Conservation (phyloP, 2,329 filamentous ascomycete genomes). For the Botryosphaeria dothidea region DNA sequence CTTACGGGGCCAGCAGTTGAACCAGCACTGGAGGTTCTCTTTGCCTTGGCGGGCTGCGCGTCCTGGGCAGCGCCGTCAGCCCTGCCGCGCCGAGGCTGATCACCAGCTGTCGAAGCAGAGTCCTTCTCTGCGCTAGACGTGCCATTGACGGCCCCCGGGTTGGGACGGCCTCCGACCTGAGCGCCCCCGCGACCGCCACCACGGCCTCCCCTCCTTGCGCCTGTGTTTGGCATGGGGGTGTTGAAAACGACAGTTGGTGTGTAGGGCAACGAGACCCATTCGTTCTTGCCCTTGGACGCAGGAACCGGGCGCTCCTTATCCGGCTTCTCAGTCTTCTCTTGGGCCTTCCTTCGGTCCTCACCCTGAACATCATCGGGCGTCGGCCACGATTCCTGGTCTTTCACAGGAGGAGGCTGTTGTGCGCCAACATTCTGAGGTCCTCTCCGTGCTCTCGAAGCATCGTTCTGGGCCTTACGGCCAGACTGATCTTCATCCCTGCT, state of each 20-base stretch:
- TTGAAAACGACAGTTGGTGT: constrained; percentile 84
- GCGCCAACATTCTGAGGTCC: not conserved
- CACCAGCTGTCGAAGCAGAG: constrained; percentile 28
- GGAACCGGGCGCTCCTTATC: constrained; percentile 60
- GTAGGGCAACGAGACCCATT: constrained; percentile 82
- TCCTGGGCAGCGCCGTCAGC: constrained; percentile 31
- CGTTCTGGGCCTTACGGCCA: constrained; percentile 14
- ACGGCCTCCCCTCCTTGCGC: constrained; percentile 42
- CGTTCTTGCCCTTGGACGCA: constrained; percentile 66
- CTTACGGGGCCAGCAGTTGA: constrained; percentile 27
- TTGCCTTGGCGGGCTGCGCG: constrained; percentile 32
- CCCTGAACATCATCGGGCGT: constrained; percentile 79
- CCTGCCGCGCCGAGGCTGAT: constrained; percentile 36
- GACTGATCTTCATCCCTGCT: constrained; percentile 32
- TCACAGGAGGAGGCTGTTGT: constrained; percentile 59
- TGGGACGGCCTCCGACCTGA: constrained; percentile 55
- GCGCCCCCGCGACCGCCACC: constrained; percentile 57
- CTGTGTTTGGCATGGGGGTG: constrained; percentile 68
- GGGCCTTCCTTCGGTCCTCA: constrained; percentile 73
- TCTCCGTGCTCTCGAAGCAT: not conserved
- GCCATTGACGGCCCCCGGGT: constrained; percentile 35
- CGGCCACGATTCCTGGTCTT: constrained; percentile 82
- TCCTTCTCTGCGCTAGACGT: constrained; percentile 41
- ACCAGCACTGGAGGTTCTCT: constrained; percentile 36
- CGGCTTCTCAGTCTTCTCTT: constrained; percentile 64